These are phyloP conservation scores for Fusarium mangiferae DNA, from an alignment of 2,329 filamentous ascomycete species.

Conservation along the genomic window DNA sequence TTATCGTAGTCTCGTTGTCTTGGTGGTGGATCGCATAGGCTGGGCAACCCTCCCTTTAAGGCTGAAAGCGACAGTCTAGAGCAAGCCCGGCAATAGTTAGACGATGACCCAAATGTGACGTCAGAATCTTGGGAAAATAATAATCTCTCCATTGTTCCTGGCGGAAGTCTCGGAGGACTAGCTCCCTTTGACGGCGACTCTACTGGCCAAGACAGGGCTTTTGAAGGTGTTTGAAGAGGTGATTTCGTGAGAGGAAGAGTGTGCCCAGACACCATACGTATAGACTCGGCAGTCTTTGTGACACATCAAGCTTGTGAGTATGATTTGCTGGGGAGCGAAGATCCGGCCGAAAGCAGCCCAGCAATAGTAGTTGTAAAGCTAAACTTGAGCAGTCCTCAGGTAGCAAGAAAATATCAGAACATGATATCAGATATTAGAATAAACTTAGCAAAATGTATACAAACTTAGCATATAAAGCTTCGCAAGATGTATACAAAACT, in stretches of 20 bases:
- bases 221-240: not conserved
- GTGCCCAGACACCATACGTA: not conserved
- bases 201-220: not conserved
- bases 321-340: not conserved
- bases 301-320: too few species aligned
- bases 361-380: too few species aligned
- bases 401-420: not conserved
- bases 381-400: too few species aligned
- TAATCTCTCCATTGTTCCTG: slow-evolving; percentile 1
- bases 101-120: slow-evolving; percentile 32
- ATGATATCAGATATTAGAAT: too few species aligned
- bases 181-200: not conserved
- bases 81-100: slow-evolving; percentile 9
- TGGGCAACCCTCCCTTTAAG: not conserved
- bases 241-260: not conserved
- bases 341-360: too few species aligned
- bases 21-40: slow-evolving; percentile 6
- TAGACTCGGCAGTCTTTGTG: not conserved
- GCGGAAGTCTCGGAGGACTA: not conserved
- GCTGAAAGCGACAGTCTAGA: slow-evolving; percentile 28
- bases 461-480: too few species aligned
- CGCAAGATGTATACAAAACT: not conserved
- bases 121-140: not conserved
- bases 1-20: not conserved
- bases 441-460: not conserved